Base-by-base conservation (phyloP, 768 basidiomycete genomes). In the Collybia sp. region DNA sequence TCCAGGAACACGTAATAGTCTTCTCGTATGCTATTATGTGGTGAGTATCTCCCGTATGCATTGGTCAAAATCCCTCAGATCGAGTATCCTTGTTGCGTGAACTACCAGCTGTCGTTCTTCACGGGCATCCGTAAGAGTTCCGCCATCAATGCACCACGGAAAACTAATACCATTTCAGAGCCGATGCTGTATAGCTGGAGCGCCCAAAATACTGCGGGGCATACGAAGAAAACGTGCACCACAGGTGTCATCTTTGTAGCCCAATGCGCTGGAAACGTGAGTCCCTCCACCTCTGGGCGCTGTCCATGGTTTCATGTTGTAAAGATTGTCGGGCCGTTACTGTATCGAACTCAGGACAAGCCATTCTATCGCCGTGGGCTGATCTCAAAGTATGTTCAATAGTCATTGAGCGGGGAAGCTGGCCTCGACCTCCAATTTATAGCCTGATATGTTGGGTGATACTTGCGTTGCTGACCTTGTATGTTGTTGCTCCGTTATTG, bases 181-280 rank as follows among this genome's bases (percentile, higher is more conserved):
- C 68, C 70, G 10, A 67, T 71, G 65, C 55, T 69, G 2, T 70
- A 70, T 44, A 63, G 66, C 0, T 72, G 71, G 70, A 62, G 62
- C 25, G 56, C 69, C 1, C 68, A 68, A 48, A 71, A 70, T 44
- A 68, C 69, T 13, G 66, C 66, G 18, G 71, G 71, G 0, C 68
- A 72, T 45, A 71, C 71, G 1, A 72, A 70, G 58, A 71, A 70
- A 49, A 53, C 61, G 1, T 61, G 66, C 42, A 69, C 67, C 5
- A 73, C 73, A 18, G 71, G 70, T 2, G 49, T 72, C 6, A 62
- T 70, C 47, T 75, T 75, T 48, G 63, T 70, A n/a, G 73, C 68
- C 2, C 68, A 71, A 46, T 73, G 72, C 39, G 69, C 64, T 11
- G 73, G 72, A 13, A 74, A 74, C 50, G 68, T 69, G 44, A 48